These are phyloP conservation scores for Neurospora sp. DNA, from an alignment of 495 filamentous ascomycete genomes.

Conservation along the genomic window DNA sequence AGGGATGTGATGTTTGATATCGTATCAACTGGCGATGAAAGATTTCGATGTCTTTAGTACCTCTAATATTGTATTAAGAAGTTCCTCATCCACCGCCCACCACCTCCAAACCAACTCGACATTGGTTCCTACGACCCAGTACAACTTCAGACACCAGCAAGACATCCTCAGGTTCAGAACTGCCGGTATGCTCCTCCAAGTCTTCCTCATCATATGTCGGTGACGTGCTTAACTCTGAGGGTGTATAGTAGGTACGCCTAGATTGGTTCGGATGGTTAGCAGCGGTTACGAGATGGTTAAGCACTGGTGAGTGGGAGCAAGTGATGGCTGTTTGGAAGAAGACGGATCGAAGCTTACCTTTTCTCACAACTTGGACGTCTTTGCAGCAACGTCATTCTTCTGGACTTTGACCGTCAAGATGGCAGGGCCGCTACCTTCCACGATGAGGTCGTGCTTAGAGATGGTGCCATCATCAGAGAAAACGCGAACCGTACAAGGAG, in stretches of 20 bases:
- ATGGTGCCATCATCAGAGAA: background rate
- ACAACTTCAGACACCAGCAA: too few species aligned
- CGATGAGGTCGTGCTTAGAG: too few species aligned
- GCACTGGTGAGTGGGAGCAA: background rate
- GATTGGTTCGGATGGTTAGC: background rate
- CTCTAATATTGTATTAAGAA: too few species aligned
- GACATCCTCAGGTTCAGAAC: too few species aligned
- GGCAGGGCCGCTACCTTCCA: background rate
- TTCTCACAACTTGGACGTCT: background rate
- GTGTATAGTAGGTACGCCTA: background rate
- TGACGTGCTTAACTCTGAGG: background rate
- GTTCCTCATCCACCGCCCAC: too few species aligned
- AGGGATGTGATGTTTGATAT: too few species aligned
- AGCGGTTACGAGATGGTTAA: background rate
- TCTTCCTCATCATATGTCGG: too few species aligned
- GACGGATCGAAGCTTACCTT: background rate
- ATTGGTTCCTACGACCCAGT: too few species aligned
- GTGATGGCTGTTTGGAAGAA: background rate
- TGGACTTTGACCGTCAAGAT: background rate
- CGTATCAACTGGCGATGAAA: too few species aligned
- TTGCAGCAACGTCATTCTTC: background rate
- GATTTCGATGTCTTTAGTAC: too few species aligned
- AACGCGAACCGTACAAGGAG: background rate
- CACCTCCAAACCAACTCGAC: too few species aligned
- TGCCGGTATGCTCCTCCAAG: too few species aligned